A percentile compares a stretch with the other conserved stretches of the same genome.
These are phyloP conservation scores for Chlamydomonas sp. DNA, from an alignment of 139 green algal species.

Conservation along the genomic window DNA sequence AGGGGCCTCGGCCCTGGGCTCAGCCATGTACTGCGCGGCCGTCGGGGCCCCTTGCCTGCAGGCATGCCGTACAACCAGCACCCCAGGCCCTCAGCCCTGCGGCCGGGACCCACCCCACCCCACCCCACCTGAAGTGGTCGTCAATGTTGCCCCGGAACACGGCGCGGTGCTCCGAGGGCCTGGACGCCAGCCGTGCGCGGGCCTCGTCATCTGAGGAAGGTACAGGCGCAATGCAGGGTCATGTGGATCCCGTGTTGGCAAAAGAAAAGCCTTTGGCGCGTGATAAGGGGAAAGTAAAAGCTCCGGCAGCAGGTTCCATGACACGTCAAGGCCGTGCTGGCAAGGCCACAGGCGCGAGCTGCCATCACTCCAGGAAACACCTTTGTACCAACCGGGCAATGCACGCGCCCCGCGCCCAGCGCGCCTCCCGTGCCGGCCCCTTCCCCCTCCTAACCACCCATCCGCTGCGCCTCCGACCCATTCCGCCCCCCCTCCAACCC, in stretches of 20 bases:
- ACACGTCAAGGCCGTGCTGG: no score
- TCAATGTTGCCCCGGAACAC: conserved; percentile 94
- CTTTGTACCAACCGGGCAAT: neutral
- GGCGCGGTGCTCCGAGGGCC: conserved; percentile 83
- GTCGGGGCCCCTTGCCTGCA: no score
- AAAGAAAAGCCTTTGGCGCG: neutral
- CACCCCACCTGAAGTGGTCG: conserved; percentile 87
- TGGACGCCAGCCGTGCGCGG: conserved; percentile 47
- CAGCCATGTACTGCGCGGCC: no score
- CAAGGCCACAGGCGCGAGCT: no score
- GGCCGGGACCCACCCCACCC: no score
- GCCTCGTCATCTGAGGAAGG: conserved; percentile 4
- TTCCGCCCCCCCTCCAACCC: neutral
- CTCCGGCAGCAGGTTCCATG: neutral
- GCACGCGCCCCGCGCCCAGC: neutral
- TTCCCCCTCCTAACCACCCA: conserved; percentile 15
- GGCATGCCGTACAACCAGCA: no score
- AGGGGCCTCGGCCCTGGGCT: no score
- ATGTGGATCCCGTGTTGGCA: neutral
- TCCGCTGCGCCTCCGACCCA: conserved; percentile 1
- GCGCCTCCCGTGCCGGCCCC: neutral
- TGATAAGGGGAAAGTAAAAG: neutral
- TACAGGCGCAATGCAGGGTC: neutral
- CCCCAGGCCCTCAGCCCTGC: no score
- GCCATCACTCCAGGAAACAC: no score